Conservation (phyloP, 257 asterid genomes). For the Nyctanthes arbortristis region DNA sequence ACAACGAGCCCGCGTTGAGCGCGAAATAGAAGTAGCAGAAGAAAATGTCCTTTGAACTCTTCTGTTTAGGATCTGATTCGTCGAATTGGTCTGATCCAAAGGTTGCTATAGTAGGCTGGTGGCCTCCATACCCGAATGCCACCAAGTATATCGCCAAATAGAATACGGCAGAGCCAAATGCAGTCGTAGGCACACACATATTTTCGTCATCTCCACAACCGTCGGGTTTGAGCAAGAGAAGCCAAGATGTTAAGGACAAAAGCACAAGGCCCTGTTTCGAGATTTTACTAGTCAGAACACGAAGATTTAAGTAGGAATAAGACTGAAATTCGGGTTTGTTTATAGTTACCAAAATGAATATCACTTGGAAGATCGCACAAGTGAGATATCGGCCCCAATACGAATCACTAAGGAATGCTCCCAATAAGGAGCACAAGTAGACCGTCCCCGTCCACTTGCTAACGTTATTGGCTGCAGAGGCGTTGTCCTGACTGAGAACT, state of each 20-base stretch:
- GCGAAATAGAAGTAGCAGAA: constrained; percentile 75
- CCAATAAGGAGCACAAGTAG: constrained; percentile 70
- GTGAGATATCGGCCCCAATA: constrained; percentile 85
- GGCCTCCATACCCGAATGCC: constrained; percentile 85
- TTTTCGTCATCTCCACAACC: constrained; percentile 61
- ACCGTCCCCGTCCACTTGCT: constrained; percentile 91
- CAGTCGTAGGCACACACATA: constrained; percentile 25
- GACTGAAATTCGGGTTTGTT: too few relatives aligned
- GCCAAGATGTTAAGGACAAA: constrained; percentile 60
- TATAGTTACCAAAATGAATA: constrained; percentile 61
- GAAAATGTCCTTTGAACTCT: constrained; percentile 40
- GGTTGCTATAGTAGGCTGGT: constrained; percentile 83
- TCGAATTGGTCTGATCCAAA: constrained; percentile 80
- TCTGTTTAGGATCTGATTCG: constrained; percentile 35
- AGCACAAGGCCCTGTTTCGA: constrained; percentile 61
- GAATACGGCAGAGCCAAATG: constrained; percentile 36
- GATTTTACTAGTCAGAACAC: background rate
- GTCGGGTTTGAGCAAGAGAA: constrained; percentile 52
- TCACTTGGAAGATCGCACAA: constrained; percentile 64
- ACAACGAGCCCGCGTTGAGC: constrained; percentile 63
- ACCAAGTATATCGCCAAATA: constrained; percentile 69
- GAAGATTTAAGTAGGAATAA: background rate
- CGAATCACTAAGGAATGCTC: constrained; percentile 85
- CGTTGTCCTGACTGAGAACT: constrained; percentile 71
- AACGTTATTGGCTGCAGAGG: constrained; percentile 75